phyloP scores from a whole-genome alignment of 805 yeast species.

The Zygotorulaspora chibaensis region DNA sequence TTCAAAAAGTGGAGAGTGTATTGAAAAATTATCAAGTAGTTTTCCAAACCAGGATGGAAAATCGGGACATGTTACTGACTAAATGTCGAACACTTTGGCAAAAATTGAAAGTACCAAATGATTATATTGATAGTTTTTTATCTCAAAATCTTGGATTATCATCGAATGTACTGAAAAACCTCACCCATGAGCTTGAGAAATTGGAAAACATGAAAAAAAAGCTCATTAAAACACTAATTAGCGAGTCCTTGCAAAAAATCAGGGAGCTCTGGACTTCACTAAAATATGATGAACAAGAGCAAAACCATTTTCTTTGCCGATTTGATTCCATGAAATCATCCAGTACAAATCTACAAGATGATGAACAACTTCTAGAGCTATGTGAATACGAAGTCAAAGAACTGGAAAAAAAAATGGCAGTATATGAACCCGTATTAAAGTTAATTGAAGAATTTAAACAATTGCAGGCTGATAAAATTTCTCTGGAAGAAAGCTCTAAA shows the following conservation, averaged over 20 bases:
- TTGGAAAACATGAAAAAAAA: conserved; percentile 57
- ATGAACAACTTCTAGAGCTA: conserved; percentile 55
- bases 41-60: conserved; percentile 37
- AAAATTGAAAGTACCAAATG: conserved; percentile 47
- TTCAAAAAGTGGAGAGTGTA: conserved; percentile 15
- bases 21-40: conserved; percentile 17
- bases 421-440: conserved; percentile 51
- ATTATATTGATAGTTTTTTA: conserved; percentile 41
- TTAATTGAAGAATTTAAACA: conserved; percentile 53
- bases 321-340: conserved; percentile 14
- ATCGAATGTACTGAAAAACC: conserved; percentile 43
- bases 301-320: conserved; percentile 42
- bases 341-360: conserved; percentile 35
- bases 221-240: conserved; percentile 63
- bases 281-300: conserved; percentile 52
- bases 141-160: conserved; percentile 45
- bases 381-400: conserved; percentile 61
- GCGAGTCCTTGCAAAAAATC: conserved; percentile 56
- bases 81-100: conserved; percentile 53
- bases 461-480: conserved; percentile 54
- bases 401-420: conserved; percentile 47
- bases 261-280: conserved; percentile 58
- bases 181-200: conserved; percentile 52
- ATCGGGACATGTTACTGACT: conserved; percentile 27
- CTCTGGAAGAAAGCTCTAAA: conserved; percentile 63